Conservation (phyloP, 495 filamentous ascomycete species). For the Pyrenula aspistea region DNA sequence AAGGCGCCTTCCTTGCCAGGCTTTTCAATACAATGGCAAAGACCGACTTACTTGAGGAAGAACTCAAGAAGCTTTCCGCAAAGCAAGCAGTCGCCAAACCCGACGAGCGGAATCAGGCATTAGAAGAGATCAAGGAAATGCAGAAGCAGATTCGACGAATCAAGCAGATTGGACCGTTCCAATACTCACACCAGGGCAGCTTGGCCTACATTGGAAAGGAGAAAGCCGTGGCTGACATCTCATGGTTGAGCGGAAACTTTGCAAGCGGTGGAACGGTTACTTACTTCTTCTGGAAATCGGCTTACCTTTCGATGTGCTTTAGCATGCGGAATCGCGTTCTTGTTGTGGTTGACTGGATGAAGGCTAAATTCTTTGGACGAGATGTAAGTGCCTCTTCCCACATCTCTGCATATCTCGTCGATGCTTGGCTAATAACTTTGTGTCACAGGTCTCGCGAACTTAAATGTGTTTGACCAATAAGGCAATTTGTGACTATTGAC, state of each 20-base stretch:
- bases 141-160: constrained; percentile 78
- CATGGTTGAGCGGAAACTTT: constrained; percentile 94
- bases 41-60: constrained; percentile 64
- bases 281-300: constrained; percentile 91
- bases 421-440: not conserved
- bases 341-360: constrained; percentile 88
- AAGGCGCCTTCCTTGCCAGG: constrained; percentile 87
- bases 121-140: constrained; percentile 65
- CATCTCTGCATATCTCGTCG: not conserved
- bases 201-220: constrained; percentile 98
- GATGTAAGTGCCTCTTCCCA: constrained; percentile 41
- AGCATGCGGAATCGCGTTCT: constrained; percentile 90
- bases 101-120: constrained; percentile 41
- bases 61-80: constrained; percentile 50
- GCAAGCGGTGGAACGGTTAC: constrained; percentile 72
- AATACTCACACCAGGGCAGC: constrained; percentile 94
- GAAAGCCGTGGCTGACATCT: constrained; percentile 93
- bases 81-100: constrained; percentile 51
- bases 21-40: constrained; percentile 98
- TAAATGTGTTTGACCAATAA: too few species aligned
- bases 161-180: constrained; percentile 91
- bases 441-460: not conserved
- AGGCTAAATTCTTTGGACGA: constrained; percentile 88
- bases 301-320: constrained; percentile 99
- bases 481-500: too few species aligned